These are phyloP conservation scores for Verticillium longisporum DNA, from an alignment of 2,329 filamentous ascomycete species.

Conservation along the genomic window DNA sequence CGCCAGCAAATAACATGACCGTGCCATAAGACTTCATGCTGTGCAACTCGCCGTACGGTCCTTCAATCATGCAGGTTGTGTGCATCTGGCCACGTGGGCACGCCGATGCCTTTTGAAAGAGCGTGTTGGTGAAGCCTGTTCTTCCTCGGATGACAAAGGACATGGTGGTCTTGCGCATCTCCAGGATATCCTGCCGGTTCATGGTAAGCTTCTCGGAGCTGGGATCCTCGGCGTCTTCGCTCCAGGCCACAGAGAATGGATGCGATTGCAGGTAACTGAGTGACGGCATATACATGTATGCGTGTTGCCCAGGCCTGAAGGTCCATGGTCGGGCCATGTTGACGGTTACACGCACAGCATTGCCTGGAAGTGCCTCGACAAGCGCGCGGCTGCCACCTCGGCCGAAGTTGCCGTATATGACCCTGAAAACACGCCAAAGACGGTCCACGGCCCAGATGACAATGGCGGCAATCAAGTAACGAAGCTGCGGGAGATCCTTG, in stretches of 20 bases:
- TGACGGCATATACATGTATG: conserved; percentile 70
- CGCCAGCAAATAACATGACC: conserved; percentile 71
- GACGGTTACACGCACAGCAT: conserved; percentile 67
- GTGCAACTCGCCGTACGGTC: conserved; percentile 70
- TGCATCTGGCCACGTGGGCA: conserved; percentile 53
- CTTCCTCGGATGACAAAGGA: conserved; percentile 68
- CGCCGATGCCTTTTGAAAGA: conserved; percentile 62
- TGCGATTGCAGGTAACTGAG: conserved; percentile 70
- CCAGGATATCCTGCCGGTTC: conserved; percentile 50
- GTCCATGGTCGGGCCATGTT: conserved; percentile 71
- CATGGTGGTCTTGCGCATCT: conserved; percentile 56
- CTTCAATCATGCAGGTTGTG: conserved; percentile 64
- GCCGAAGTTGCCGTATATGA: conserved; percentile 62
- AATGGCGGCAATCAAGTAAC: conserved; percentile 55
- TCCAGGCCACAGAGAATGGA: conserved; percentile 75
- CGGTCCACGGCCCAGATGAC: conserved; percentile 65
- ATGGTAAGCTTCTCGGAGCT: conserved; percentile 50
- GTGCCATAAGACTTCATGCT: conserved; percentile 70
- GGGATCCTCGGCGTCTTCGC: conserved; percentile 52
- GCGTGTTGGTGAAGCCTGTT: conserved; percentile 64
- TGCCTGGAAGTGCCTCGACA: conserved; percentile 69
- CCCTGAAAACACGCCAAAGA: conserved; percentile 46
- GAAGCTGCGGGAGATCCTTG: conserved; percentile 45
- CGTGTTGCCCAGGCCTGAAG: conserved; percentile 69
- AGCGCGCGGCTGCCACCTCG: conserved; percentile 60